Conservation (phyloP, 139 green algal species). For the Auxenochlorella protothecoides region DNA sequence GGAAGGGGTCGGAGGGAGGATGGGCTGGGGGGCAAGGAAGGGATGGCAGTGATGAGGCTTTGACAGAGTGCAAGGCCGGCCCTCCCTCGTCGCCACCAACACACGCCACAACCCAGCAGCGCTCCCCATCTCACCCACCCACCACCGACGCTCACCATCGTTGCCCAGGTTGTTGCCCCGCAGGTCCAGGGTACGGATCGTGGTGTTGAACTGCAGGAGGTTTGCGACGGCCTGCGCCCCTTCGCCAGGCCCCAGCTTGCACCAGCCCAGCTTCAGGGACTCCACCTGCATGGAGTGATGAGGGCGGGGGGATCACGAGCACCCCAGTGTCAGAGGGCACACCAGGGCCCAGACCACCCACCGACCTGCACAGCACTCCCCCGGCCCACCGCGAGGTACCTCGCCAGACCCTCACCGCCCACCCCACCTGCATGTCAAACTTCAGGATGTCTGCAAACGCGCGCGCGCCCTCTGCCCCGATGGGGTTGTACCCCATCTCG, state of each 20-base stretch:
- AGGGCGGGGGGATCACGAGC: background rate
- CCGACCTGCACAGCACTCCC: background rate
- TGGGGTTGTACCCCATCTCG: slow-evolving; percentile 93
- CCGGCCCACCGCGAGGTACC: background rate
- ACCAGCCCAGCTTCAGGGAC: slow-evolving; percentile 87
- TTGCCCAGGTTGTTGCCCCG: slow-evolving; percentile 85
- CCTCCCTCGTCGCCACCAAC: background rate
- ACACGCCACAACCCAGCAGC: background rate
- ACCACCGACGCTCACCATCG: slow-evolving; percentile 38
- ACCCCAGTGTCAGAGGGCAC: background rate
- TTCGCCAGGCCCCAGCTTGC: slow-evolving; percentile 74
- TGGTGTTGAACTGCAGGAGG: slow-evolving; percentile 84
- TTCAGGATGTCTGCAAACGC: slow-evolving; percentile 72
- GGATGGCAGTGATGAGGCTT: background rate
- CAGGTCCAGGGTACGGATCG: slow-evolving; percentile 74
- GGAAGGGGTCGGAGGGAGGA: background rate
- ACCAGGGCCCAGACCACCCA: background rate
- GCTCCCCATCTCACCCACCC: background rate
- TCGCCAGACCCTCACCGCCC: background rate
- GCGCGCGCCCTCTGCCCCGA: slow-evolving; percentile 66
- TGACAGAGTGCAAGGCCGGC: background rate
- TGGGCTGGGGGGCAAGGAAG: background rate
- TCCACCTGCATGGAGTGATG: slow-evolving; percentile 39
- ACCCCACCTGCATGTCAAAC: slow-evolving; percentile 63
- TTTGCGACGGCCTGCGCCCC: slow-evolving; percentile 74